A percentile compares a stretch with the other conserved stretches of the same genome.
phyloP scores from a whole-genome alignment of 2,329 filamentous ascomycete genomes.

The Fusarium sp. region DNA sequence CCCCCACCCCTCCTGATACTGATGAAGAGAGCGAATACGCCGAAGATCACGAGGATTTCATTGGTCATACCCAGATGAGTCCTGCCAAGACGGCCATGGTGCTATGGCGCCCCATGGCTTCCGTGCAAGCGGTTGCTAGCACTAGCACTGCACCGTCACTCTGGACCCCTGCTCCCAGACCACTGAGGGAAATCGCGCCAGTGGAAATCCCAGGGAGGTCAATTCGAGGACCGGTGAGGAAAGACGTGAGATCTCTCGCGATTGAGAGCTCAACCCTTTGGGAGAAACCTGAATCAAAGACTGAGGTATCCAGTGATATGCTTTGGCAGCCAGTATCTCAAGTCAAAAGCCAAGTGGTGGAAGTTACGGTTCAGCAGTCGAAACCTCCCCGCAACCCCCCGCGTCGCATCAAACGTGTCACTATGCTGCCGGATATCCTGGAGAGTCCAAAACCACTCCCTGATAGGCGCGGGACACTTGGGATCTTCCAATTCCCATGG shows the following conservation, averaged over 20 bases:
- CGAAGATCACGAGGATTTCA: slow-evolving; percentile 25
- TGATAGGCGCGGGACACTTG: slow-evolving; percentile 66
- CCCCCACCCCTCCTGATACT: slow-evolving; percentile 62
- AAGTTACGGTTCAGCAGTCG: slow-evolving; percentile 48
- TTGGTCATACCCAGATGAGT: slow-evolving; percentile 20
- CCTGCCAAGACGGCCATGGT: slow-evolving; percentile 29
- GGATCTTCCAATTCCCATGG: slow-evolving; percentile 74
- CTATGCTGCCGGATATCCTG: slow-evolving; percentile 68
- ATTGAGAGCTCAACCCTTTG: slow-evolving; percentile 39
- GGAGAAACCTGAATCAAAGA: slow-evolving; percentile 20
- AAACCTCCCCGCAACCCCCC: slow-evolving; percentile 63
- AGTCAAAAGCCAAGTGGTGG: slow-evolving; percentile 20
- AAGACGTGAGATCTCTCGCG: slow-evolving; percentile 22
- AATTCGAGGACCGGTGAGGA: slow-evolving; percentile 13
- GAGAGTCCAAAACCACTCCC: slow-evolving; percentile 69
- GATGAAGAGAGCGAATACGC: slow-evolving; percentile 54
- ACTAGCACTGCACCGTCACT: slow-evolving; percentile 25
- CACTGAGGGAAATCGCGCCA: slow-evolving; percentile 12
- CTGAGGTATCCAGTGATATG: slow-evolving; percentile 4
- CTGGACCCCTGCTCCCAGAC: slow-evolving; percentile 34
- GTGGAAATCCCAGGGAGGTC: slow-evolving; percentile 8
- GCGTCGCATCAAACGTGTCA: slow-evolving; percentile 65
- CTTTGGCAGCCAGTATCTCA: slow-evolving; percentile 35
- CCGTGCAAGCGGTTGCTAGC: slow-evolving; percentile 12
- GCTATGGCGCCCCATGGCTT: slow-evolving; percentile 35